Base-by-base conservation (phyloP, 129 eudicot species). In the Lactuca sativa region DNA sequence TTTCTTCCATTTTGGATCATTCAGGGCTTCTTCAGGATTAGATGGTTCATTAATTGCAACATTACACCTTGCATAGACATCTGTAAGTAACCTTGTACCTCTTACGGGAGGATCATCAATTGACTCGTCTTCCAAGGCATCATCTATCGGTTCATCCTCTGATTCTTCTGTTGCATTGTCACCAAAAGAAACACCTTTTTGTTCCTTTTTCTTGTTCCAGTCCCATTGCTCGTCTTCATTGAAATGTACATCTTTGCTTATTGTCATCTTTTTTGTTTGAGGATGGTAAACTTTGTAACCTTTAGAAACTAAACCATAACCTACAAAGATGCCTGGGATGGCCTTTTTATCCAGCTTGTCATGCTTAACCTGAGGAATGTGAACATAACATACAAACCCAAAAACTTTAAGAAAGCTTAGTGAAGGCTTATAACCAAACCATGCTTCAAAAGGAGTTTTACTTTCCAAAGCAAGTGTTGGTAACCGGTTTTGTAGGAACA, bases 201-300 rank as follows among this genome's bases (percentile, higher is more conserved):
- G 49, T 55, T 34, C 62, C 52, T 54, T 7, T 67, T 62, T 15
- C 2, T 69, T 25, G 1, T 70, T 18, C 63, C 41, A 70, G 41
- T 70, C 21, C 66, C 75, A 70, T 41, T 70, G 2, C 14, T 70
- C 75, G 5, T 41, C 38, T 10, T 67, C 72, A 13, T 5, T 7
- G 41, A 48, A 51, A 1, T 51, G 44, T 1, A 52, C 48, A 57
- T 70, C 72, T 47, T 40, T 41, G 6, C 21, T 47, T 0, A 66
- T 13, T 0, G 38, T 44, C 11, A 66, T 8, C 0, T 34, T 69
- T 34, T 36, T 14, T 5, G 63, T 54, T 37, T 69, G 38, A 15
- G 74, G 74, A 12, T 69, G 63, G 17, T 14, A 70, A 3, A 70
- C 75, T 41, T 70, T 70, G 4, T 70, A 70, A 25, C 25, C 75